Evolutionary conservation across 352 stramenopile species (phyloP), one percentile per base, ranked within the genome.

Genomic region (Globisporangium polare): DNA sequence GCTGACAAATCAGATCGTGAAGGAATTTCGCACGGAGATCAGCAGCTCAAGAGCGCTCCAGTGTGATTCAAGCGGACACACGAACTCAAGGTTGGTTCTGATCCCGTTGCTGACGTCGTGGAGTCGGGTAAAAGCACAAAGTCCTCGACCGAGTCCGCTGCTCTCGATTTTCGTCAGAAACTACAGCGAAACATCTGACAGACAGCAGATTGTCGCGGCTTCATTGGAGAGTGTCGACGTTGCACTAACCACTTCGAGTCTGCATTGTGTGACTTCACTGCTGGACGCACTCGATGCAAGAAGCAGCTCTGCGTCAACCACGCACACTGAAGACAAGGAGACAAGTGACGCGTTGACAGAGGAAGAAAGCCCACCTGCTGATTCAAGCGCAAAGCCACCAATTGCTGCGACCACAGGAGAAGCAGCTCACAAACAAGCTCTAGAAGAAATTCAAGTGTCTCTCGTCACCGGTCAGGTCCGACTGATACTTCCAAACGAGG

Each of bases 171-270:
- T 83, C 63, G 71, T 72, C 35, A 61, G 78, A 46, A 83, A 85
- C 64, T 88, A 88, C 41, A 72, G 63, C 24, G 78, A 85, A 39
- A 42, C 45, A 41, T 62, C 66, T 4, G 53, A 75, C 0, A 39
- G 61, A 26, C 58, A 58, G 29, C 53, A 68, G 33, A 47, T 85
- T 22, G 33, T 88, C 22, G 74, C 77, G 8, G 72, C 63, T 9
- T 86, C 78, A 22, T 57, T 85, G 45, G 78, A 84, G 7, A 75
- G 60, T 49, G 42, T 74, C 9, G 76, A 88, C 31, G n/a, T 85
- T 51, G 66, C 58, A 18, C 33, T 86, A 13, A 85, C 73, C 46
- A 74, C 71, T 1, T 83, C 74, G 24, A 79, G 67, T 20, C 24
- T 88, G 35, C 63, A 75, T 22, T 85, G 77, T 49, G 6, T 85